phyloP scores from a whole-genome alignment of 768 basidiomycete genomes.

The Leccinellum rugosiceps region DNA sequence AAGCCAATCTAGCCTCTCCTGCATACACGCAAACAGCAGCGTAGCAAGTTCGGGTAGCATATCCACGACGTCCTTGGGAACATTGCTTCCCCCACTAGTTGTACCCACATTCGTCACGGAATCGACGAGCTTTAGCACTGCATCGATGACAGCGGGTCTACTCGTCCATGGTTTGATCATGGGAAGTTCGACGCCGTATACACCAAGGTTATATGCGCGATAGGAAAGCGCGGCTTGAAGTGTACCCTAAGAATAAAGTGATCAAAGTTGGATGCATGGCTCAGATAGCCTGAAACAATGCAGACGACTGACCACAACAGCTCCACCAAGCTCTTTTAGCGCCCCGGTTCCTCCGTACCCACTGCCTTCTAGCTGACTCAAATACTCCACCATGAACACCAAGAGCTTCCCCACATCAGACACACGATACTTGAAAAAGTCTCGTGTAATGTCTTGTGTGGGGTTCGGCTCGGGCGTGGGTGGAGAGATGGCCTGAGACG shows the following conservation, averaged over 20 bases:
- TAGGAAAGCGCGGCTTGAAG: slow-evolving; percentile 72
- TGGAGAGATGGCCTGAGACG: slow-evolving; percentile 9
- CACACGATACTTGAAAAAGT: slow-evolving; percentile 77
- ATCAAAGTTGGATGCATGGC: not conserved
- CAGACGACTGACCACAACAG: slow-evolving; percentile 52
- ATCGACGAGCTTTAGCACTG: slow-evolving; percentile 69
- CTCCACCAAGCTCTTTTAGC: slow-evolving; percentile 41
- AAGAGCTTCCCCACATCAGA: slow-evolving; percentile 65
- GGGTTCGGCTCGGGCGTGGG: slow-evolving; percentile 44
- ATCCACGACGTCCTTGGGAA: slow-evolving; percentile 38
- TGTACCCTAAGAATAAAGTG: slow-evolving; percentile 48
- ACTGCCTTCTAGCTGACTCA: slow-evolving; percentile 22
- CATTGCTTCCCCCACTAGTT: slow-evolving; percentile 5
- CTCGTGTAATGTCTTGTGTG: slow-evolving; percentile 75
- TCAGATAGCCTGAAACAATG: not conserved
- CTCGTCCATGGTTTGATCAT: slow-evolving; percentile 86
- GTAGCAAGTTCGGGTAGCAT: slow-evolving; percentile 67
- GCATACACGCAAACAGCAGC: slow-evolving; percentile 59
- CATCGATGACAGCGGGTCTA: slow-evolving; percentile 60
- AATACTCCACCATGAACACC: slow-evolving; percentile 48
- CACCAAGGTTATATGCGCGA: slow-evolving; percentile 62
- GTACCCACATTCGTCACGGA: slow-evolving; percentile 41
- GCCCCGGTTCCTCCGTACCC: slow-evolving; percentile 23
- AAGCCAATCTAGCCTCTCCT: slow-evolving; percentile 70
- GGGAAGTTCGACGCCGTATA: slow-evolving; percentile 75